Evolutionary conservation across 2,329 filamentous ascomycete species (phyloP), one percentile per base, ranked within the genome.

Genomic region (Rhynchosporium agropyri): DNA sequence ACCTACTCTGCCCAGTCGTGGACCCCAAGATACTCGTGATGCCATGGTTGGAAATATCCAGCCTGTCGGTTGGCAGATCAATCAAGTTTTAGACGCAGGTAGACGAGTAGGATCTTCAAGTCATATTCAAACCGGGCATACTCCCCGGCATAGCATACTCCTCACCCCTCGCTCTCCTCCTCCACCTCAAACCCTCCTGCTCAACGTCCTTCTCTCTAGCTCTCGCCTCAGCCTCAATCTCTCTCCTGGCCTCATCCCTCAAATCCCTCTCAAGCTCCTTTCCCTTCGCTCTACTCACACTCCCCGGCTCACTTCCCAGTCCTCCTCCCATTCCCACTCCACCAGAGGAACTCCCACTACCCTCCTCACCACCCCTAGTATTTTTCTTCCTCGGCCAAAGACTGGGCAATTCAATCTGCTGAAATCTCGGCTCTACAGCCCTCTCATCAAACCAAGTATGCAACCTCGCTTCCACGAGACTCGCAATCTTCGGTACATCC

Each of bases 391-490:
- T 80, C 1, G 91, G 91, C 91, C 91, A 96, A 63, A 95, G 74
- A 69, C 86, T 92, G 0, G 91, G 91, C 8, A 96, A 80, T 0
- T 90, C 89, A 67, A 95, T 94, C 73, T 95, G 90, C 74, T 95
- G 91, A 75, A 95, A 95, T 31, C 90, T 84, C 1, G 91, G 91
- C 76, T 95, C 91, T 6, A 96, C 91, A 66, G 88, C 90, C 53
- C 91, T 85, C 73, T 95, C 91, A 74, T 95, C 91, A 75, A 96
- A 94, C 91, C 91, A 96, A 60, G 86, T 85, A 76, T 95, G 91
- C 15, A 96, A 81, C 20, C 90, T 83, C 4, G 87, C 84, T 76
- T 96, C 91, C 46, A 96, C 86, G 1, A 96, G 80, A 74, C 94
- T 90, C 0, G 91, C 91, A 70, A 96, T 94, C 74, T 96, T 96